Base-by-base conservation (phyloP, 139 green algal species). In the Picochlorum costavermella region DNA sequence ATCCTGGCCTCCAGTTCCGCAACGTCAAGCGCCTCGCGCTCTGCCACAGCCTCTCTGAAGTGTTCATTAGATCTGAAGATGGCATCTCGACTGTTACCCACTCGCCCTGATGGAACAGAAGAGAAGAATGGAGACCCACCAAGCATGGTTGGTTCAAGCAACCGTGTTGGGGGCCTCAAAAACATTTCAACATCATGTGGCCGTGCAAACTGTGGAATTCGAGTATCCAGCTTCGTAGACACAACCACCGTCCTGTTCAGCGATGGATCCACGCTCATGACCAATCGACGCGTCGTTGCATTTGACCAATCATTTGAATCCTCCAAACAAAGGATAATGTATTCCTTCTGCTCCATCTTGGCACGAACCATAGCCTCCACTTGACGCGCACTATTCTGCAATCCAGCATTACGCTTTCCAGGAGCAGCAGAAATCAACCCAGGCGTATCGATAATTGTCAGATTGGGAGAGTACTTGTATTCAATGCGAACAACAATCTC, bases 381-480 rank as follows among this genome's bases (percentile, higher is more conserved):
- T 63, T 84, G 75, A 37, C 77, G 74, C 0, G 88, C 70, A 45
- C 75, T 80, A 56, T 73, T 72, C 64, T 90, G 85, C 68, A 92
- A 62, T 25, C 57, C 57, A 26, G 62, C 62, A 69, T 92, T 90
- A 30, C 76, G 78, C 71, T 88, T 88, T 25, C 91, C 91, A 3
- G 91, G 91, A 1, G 91, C 89, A 0, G 92, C 89, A 4, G 82
- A 83, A 68, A 97, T 97, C n/a, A 97, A 78, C 46, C 87, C 90
- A 16, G 91, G 91, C 0, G 91, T 97, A 70, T 97, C 91, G 60
- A 97, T 97, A 79, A 97, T 97, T 48, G 89, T 96, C 8, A 97
- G 78, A 79, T 97, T 97, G 31, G 91, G 91, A 70, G 88, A 96
- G 81, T 87, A 95, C 68, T 92, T 93, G 77, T 92, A 92, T 71